Evolutionary conservation across 805 yeast genomes (phyloP).

Genomic region (Monosporozyma yasuniensis): DNA sequence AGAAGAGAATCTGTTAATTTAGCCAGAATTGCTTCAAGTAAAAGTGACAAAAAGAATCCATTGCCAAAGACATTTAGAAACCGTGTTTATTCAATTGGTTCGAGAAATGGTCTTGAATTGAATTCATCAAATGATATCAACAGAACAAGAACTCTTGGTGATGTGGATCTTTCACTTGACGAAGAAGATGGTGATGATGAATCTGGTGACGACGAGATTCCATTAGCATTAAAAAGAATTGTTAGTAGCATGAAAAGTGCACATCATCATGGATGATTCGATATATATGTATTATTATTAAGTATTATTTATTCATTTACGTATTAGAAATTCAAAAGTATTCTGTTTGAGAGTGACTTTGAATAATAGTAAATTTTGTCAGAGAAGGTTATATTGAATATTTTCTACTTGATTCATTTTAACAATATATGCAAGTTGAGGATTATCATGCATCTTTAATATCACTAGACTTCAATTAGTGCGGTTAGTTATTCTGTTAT

Average conservation of each 20-base stretch:
- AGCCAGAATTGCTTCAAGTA: constrained; percentile 26
- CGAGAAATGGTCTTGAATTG: constrained; percentile 18
- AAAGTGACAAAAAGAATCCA: constrained; percentile 9
- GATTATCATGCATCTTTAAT: not conserved
- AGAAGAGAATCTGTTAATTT: constrained; percentile 11
- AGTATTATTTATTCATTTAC: not conserved
- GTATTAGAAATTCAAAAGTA: not conserved
- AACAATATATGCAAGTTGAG: too few species aligned
- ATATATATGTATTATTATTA: not conserved
- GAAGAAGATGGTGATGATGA: constrained; percentile 14
- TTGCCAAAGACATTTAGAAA: constrained; percentile 28
- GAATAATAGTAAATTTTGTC: too few species aligned
- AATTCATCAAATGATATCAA: not conserved
- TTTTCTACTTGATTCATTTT: too few species aligned
- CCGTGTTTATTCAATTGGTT: constrained; percentile 32
- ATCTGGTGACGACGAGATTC: constrained; percentile 28
- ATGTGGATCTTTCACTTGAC: constrained; percentile 14
- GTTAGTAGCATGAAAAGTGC: constrained; percentile 20
- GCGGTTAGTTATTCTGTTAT: not conserved
- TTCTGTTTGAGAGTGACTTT: not conserved
- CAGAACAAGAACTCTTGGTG: constrained; percentile 17
- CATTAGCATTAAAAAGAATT: constrained; percentile 33
- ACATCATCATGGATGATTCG: not conserved
- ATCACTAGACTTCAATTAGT: too few species aligned
- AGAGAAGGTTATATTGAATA: too few species aligned